Evolutionary conservation across 192 early-diverging fungal species (phyloP).

Genomic region (Entophlyctis helioformis): DNA sequence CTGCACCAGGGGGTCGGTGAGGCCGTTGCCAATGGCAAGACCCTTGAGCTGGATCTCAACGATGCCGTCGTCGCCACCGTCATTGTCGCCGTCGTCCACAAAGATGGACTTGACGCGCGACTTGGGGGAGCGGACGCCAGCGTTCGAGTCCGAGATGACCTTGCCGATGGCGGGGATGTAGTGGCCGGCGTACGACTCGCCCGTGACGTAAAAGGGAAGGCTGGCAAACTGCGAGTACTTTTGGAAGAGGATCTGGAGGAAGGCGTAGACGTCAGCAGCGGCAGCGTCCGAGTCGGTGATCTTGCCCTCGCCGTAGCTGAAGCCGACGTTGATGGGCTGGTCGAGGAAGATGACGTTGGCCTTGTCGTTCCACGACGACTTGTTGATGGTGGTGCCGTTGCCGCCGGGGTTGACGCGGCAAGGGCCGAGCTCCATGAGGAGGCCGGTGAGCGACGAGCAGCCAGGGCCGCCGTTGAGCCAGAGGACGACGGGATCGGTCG

Average conservation of each 20-base stretch:
- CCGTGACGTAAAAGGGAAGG: slow-evolving; percentile 76
- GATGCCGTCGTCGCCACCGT: slow-evolving; percentile 25
- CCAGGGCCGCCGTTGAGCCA: slow-evolving; percentile 73
- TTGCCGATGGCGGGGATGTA: slow-evolving; percentile 85
- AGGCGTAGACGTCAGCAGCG: slow-evolving; percentile 79
- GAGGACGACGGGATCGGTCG: slow-evolving; percentile 64
- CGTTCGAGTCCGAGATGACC: slow-evolving; percentile 68
- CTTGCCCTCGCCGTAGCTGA: slow-evolving; percentile 52
- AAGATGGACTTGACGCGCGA: slow-evolving; percentile 13
- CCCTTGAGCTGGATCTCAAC: slow-evolving; percentile 58
- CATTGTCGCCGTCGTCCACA: slow-evolving; percentile 57
- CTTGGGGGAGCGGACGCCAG: slow-evolving; percentile 17
- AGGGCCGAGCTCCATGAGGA: slow-evolving; percentile 73
- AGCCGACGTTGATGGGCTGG: slow-evolving; percentile 82
- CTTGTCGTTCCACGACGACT: slow-evolving; percentile 80
- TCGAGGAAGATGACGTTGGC: slow-evolving; percentile 54
- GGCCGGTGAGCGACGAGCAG: slow-evolving; percentile 60
- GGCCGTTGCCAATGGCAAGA: slow-evolving; percentile 83
- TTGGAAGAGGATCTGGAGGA: slow-evolving; percentile 85
- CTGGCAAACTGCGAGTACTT: slow-evolving; percentile 72
- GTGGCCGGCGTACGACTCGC: slow-evolving; percentile 69
- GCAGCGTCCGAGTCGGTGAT: slow-evolving; percentile 64
- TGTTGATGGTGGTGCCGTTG: slow-evolving; percentile 49
- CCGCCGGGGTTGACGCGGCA: slow-evolving; percentile 75
- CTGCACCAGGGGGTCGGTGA: slow-evolving; percentile 80